These are phyloP conservation scores for Aspergillus uvarum DNA, from an alignment of 2,329 filamentous ascomycete species.

Conservation along the genomic window DNA sequence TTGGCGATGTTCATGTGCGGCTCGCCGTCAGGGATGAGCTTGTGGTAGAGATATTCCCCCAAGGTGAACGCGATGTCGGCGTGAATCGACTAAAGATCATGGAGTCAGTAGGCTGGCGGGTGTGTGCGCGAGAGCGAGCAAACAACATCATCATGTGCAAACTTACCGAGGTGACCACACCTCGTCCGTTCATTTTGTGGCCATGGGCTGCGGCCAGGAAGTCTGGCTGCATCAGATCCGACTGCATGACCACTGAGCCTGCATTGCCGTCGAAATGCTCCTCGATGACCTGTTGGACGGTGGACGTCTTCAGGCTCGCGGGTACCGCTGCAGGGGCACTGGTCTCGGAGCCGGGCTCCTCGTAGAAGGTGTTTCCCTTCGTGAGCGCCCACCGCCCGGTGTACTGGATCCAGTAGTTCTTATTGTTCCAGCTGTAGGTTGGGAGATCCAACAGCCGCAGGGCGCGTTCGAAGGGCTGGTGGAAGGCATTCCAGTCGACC, in stretches of 20 bases:
- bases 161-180: slow-evolving; percentile 48
- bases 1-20: slow-evolving; percentile 39
- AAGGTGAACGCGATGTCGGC: slow-evolving; percentile 29
- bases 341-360: too few species aligned
- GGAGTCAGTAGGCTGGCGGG: too few species aligned
- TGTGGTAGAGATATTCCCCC: slow-evolving; percentile 23
- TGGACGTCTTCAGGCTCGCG: slow-evolving; percentile 5
- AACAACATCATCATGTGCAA: too few species aligned
- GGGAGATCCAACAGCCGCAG: slow-evolving; percentile 63
- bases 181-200: slow-evolving; percentile 46
- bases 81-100: slow-evolving; percentile 24
- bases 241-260: slow-evolving; percentile 36
- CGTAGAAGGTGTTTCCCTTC: slow-evolving; percentile 52
- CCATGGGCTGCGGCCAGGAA: slow-evolving; percentile 41
- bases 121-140: too few species aligned
- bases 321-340: too few species aligned
- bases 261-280: slow-evolving; percentile 30
- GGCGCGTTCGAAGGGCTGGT: slow-evolving; percentile 59
- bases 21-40: slow-evolving; percentile 12
- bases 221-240: slow-evolving; percentile 42
- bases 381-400: slow-evolving; percentile 69
- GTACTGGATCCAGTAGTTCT: slow-evolving; percentile 72
- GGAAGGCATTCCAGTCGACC: slow-evolving; percentile 70
- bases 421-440: slow-evolving; percentile 67
- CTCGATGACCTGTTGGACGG: slow-evolving; percentile 31